Evolutionary conservation across 2,329 filamentous ascomycete species (phyloP), one percentile per base, ranked within the genome.

Genomic region (Penicillium sp.): DNA sequence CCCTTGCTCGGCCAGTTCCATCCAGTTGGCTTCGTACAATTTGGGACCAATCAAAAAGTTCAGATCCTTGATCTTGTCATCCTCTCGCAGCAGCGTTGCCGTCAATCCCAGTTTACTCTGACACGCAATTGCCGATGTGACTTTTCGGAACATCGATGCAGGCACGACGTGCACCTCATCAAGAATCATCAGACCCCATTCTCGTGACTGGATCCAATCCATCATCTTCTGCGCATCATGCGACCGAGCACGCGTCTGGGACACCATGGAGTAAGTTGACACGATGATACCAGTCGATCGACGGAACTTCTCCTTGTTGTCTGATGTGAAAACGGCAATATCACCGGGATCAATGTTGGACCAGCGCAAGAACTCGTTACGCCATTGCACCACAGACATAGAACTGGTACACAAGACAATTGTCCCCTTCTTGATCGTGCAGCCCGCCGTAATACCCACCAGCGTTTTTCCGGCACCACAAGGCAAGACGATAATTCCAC

Each of bases 191-290:
- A 98, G 75, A 61, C 93, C 93, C 93, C 93, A 98, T 77, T 98
- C 93, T 55, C 90, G 83, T 3, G 79, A 79, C 17, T 83, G 84
- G 54, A 98, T 78, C 66, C 95, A 97, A 54, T 93, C 84, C 88
- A 98, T 96, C 82, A 97, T 95, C 74, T 95, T 94, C 64, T 93
- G 83, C 3, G 91, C 87, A 66, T 98, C 91, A 65, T 97, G 84
- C 2, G 93, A 91, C 51, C 91, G 80, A 52, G 88, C 85, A 44
- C 88, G 80, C 13, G 85, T 89, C 63, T 93, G 87, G 7, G 88
- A 95, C n/a, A 98, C 89, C 93, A 98, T 98, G 52, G 88, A 93
- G 69, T 98, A 98, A 1, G 93, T 98, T 9, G 90, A 95, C 45
- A 98, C 89, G 57, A 98, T 94, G 57, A 98, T 90, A 64, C 93